Conservation (phyloP, 371 early-diverging fungal species). For the Mortierella sp. region DNA sequence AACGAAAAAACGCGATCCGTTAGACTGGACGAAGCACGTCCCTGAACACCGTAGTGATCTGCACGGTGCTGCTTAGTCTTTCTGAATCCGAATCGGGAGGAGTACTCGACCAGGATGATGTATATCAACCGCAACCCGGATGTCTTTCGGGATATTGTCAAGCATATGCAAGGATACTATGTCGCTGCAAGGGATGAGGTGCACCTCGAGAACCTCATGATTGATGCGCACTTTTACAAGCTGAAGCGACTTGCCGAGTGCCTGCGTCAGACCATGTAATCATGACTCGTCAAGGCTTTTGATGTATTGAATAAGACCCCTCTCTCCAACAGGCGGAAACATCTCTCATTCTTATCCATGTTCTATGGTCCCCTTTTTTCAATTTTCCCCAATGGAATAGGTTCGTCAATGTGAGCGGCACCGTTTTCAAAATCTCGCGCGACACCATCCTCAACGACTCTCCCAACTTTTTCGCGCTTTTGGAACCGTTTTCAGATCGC, state of each 20-base stretch:
- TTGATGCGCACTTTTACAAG: conserved; percentile 65
- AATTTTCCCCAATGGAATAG: no score
- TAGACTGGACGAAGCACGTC: no score
- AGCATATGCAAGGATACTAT: conserved; percentile 71
- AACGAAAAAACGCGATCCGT: no score
- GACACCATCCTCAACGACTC: conserved; percentile 30
- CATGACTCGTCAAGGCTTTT: no score
- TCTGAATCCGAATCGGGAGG: conserved; percentile 32
- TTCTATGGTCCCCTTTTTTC: no score
- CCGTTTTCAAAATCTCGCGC: conserved; percentile 35
- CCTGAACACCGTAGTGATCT: no score
- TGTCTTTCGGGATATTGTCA: conserved; percentile 65
- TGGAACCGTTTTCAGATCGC: conserved; percentile 46
- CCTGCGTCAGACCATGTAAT: conserved; percentile 57
- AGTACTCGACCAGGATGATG: conserved; percentile 53
- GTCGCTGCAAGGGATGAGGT: conserved; percentile 62
- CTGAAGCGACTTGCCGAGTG: conserved; percentile 57
- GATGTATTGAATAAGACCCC: no score
- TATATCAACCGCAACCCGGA: conserved; percentile 70
- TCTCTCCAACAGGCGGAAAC: no score
- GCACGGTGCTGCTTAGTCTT: conserved; percentile 21
- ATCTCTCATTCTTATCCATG: not conserved
- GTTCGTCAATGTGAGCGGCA: conserved; percentile 51
- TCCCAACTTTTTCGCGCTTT: conserved; percentile 38
- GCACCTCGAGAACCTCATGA: conserved; percentile 57